phyloP scores from a whole-genome alignment of 139 green algal species.

The Coccomyxa sp. region DNA sequence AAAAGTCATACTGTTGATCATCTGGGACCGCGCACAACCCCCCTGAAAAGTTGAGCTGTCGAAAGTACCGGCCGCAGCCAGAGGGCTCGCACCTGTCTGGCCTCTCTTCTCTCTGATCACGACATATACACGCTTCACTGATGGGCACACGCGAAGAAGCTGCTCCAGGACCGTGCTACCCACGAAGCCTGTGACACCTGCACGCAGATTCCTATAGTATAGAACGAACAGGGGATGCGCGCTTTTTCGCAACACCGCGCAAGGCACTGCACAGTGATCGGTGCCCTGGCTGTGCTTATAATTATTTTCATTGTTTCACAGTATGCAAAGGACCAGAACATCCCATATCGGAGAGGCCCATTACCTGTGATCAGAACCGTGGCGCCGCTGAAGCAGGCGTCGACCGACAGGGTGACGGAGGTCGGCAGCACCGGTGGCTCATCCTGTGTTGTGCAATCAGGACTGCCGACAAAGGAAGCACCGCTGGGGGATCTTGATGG shows the following conservation, averaged over 20 bases:
- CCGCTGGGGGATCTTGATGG: background rate
- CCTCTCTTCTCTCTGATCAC: conserved; percentile 21
- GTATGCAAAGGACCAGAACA: too few relatives aligned
- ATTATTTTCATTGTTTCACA: too few relatives aligned
- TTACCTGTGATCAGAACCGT: background rate
- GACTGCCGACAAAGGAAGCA: background rate
- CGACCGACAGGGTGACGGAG: background rate
- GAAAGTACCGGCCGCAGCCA: too few relatives aligned
- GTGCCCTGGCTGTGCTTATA: too few relatives aligned
- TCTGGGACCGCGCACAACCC: too few relatives aligned
- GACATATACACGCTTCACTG: conserved; percentile 26
- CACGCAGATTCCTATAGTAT: too few relatives aligned
- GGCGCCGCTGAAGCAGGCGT: background rate
- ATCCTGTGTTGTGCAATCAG: background rate
- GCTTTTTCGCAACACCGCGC: too few relatives aligned
- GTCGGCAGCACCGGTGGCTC: background rate
- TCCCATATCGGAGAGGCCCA: background rate
- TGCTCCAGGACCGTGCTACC: conserved; percentile 49
- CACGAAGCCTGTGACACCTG: conserved; percentile 45
- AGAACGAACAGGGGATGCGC: too few relatives aligned
- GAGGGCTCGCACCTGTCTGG: background rate
- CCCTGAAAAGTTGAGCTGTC: too few relatives aligned
- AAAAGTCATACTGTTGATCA: too few relatives aligned
- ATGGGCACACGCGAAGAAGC: conserved; percentile 35
- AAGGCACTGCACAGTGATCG: too few relatives aligned